Evolutionary conservation across 2,329 filamentous ascomycete species (phyloP), one percentile per base, ranked within the genome.

Genomic region (Stromatinia cepivora): DNA sequence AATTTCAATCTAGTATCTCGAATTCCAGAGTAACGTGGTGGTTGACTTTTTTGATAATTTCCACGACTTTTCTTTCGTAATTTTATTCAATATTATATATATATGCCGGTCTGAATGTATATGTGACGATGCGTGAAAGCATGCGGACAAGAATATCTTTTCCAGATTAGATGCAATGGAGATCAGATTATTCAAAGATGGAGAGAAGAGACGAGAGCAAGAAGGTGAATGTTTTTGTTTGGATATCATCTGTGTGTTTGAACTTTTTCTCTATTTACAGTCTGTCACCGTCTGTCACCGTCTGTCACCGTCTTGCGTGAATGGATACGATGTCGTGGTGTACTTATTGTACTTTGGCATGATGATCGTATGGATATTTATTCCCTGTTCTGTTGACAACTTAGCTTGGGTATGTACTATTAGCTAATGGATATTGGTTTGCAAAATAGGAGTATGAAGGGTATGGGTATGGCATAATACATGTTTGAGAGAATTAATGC

Each of bases 81-180:
- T 63, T 39, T 25, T 25, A 52, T 52, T 52, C 59, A 63, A 63
- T 63, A 52, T 63, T 63, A 25, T 62, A 45, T 39, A 63, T 39
- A 20, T 34, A 56, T 36, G 20, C 36, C 53, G 17, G 31, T 36
- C 31, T 36, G 20, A n/a, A 56, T 56, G 28, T 56, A 56, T 36
- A 22, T 50, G 13, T 46, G 45, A 20, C 39, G 39, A 62, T 62
- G 45, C 45, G 50, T 62, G 31, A 62, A 62, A 50, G 59, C 8
- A 36, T 50, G 48, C 20, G 28, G 48, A 25, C 22, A 17, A 48
- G 20, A 62, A 50, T 62, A 50, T 50, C 59, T 25, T 15, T 34
- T 48, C 28, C 42, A 7, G n/a, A 20, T 25, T 28, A 6, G 36
- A 42, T 17, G 39, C 39, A 25, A 36, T 36, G 6, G 13, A 58